A percentile compares a stretch with the other conserved stretches of the same genome.
phyloP scores from a whole-genome alignment of 2,329 filamentous ascomycete genomes.

The Chaetomiaceae sp. region DNA sequence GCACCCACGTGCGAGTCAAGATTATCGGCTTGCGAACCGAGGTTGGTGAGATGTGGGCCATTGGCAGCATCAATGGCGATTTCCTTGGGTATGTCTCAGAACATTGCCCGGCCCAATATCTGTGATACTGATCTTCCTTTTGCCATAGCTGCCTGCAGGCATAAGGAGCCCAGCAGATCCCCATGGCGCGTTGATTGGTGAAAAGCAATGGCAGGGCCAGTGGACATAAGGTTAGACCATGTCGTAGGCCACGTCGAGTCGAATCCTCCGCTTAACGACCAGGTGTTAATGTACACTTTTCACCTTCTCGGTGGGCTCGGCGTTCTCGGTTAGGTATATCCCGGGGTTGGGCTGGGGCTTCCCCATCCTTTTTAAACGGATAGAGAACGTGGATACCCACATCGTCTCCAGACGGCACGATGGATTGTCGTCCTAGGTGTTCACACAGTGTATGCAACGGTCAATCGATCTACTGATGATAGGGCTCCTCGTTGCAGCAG shows the following conservation, averaged over 20 bases:
- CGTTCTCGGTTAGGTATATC: neutral
- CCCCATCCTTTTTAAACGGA: neutral
- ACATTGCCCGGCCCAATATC: no score
- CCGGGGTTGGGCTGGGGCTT: neutral
- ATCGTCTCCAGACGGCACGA: neutral
- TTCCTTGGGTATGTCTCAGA: constrained; percentile 55
- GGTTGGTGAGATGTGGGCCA: constrained; percentile 91
- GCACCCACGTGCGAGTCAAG: constrained; percentile 89
- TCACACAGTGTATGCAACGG: neutral
- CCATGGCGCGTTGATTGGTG: neutral
- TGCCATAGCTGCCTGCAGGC: constrained; percentile 14
- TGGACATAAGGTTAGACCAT: neutral
- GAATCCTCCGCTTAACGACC: neutral
- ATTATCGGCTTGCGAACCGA: constrained; percentile 91
- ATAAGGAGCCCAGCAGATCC: neutral
- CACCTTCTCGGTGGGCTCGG: neutral
- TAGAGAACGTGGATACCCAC: neutral
- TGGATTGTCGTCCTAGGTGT: neutral
- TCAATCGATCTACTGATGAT: neutral
- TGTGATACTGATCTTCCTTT: neutral
- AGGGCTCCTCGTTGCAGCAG: no score
- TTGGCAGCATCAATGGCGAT: constrained; percentile 92
- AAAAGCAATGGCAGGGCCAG: neutral
- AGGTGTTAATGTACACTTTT: neutral
- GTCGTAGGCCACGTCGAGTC: neutral